These are phyloP conservation scores for Thermoascus crustaceus DNA, from an alignment of 2,329 filamentous ascomycete genomes.

Conservation along the genomic window DNA sequence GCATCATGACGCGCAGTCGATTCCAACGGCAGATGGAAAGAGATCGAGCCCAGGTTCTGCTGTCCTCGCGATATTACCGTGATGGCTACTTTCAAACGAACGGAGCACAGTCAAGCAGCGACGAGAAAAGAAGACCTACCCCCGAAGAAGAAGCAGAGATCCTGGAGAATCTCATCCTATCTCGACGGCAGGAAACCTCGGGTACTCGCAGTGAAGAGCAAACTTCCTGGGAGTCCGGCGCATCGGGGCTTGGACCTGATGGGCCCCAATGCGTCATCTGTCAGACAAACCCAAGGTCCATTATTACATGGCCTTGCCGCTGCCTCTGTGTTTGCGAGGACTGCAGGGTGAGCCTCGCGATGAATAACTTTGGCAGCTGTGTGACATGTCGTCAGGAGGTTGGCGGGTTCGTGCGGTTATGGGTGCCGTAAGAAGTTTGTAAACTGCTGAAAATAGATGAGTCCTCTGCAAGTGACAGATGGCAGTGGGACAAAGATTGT, in stretches of 20 bases:
- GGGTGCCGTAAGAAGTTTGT: conserved; percentile 61
- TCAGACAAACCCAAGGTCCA: conserved; percentile 73
- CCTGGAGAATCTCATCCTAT: conserved; percentile 53
- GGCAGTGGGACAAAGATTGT: too few relatives aligned
- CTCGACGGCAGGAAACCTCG: conserved; percentile 35
- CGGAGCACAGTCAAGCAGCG: conserved; percentile 6
- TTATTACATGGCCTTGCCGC: conserved; percentile 93
- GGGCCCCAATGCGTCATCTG: conserved; percentile 90
- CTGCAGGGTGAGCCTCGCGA: conserved; percentile 82
- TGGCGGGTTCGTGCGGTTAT: conserved; percentile 80
- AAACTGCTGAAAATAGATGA: neutral
- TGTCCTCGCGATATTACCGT: conserved; percentile 37
- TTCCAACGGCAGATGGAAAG: conserved; percentile 61
- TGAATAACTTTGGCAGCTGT: conserved; percentile 96
- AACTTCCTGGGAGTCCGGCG: conserved; percentile 59
- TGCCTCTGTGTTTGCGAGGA: conserved; percentile 93
- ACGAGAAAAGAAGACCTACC: conserved; percentile 26
- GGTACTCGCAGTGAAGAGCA: conserved; percentile 10
- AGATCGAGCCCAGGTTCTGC: conserved; percentile 62
- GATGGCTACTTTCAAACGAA: too few relatives aligned
- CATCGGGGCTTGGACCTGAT: conserved; percentile 61
- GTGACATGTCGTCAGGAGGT: conserved; percentile 89
- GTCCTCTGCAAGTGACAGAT: too few relatives aligned
- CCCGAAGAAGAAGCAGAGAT: conserved; percentile 50
- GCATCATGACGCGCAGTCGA: conserved; percentile 71